Conservation (phyloP, 257 asterid genomes). For the Solanum sitiens region DNA sequence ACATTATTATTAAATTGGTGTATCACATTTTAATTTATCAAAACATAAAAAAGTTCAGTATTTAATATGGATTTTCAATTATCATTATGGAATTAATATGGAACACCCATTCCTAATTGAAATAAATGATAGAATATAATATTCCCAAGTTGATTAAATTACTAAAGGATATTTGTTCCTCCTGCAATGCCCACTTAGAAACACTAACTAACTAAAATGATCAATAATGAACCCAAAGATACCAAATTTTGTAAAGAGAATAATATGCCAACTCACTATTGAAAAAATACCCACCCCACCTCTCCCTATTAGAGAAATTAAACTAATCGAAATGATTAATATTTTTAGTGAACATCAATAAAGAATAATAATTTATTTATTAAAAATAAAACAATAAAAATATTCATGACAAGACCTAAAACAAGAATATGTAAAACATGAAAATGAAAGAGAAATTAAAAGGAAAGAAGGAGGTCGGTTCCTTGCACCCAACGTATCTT, state of each 20-base stretch:
- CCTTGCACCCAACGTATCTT: slow-evolving; percentile 11
- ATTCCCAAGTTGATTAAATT: neutral
- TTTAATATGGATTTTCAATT: neutral
- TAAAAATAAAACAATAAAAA: neutral
- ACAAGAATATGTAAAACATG: neutral
- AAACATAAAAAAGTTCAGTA: neutral
- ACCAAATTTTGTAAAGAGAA: neutral
- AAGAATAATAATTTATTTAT: neutral
- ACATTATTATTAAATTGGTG: too few species aligned
- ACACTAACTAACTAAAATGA: neutral
- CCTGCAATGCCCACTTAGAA: neutral
- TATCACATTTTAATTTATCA: neutral
- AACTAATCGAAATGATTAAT: neutral
- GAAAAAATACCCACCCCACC: neutral
- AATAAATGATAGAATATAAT: neutral
- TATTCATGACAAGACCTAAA: neutral
- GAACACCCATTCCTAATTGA: neutral
- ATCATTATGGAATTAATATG: neutral
- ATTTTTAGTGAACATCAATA: neutral
- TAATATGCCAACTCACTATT: neutral
- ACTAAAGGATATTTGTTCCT: neutral
- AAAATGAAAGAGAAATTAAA: neutral
- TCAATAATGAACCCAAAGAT: neutral
- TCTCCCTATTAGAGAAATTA: neutral
- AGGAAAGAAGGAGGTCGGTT: slow-evolving; percentile 4